phyloP scores from a whole-genome alignment of 1,139 yeast genomes.

The Scheffersomyces segobiensis region DNA sequence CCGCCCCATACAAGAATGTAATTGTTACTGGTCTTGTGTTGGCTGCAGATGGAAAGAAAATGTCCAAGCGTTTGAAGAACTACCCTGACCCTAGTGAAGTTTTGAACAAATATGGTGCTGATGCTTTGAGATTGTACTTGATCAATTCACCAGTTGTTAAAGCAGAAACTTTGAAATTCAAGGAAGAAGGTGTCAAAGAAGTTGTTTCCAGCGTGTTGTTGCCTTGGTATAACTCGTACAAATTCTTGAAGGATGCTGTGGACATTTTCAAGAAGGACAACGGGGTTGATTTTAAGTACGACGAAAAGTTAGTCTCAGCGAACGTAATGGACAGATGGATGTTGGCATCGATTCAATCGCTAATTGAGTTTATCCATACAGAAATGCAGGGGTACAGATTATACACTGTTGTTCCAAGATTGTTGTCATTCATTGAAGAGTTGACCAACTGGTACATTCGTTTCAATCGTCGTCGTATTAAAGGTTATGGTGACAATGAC shows the following conservation, averaged over 20 bases:
- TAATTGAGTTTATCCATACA: constrained; percentile 77
- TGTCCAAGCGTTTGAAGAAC: constrained; percentile 97
- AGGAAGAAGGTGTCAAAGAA: constrained; percentile 98
- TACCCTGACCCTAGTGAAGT: constrained; percentile 92
- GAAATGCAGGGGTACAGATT: constrained; percentile 91
- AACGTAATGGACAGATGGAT: constrained; percentile 99
- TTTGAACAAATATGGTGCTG: constrained; percentile 91
- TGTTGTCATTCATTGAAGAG: constrained; percentile 85
- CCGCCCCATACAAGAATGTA: constrained; percentile 93
- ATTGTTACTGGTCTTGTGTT: constrained; percentile 95
- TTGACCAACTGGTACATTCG: constrained; percentile 99
- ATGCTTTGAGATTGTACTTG: constrained; percentile 91
- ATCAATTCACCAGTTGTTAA: constrained; percentile 96
- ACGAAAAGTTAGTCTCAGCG: constrained; percentile 60
- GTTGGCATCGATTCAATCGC: constrained; percentile 89
- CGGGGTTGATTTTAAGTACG: constrained; percentile 69
- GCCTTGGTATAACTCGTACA: constrained; percentile 98
- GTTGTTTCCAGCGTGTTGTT: constrained; percentile 91
- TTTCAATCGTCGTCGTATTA: constrained; percentile 95
- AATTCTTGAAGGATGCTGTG: constrained; percentile 94
- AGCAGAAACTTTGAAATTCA: constrained; percentile 94
- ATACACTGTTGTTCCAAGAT: constrained; percentile 93
- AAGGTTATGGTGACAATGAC: constrained; percentile 79
- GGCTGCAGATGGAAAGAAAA: constrained; percentile 98
- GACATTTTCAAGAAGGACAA: constrained; percentile 78